phyloP scores from a whole-genome alignment of 148 eudicot genomes.

The Polygonum aviculare region DNA sequence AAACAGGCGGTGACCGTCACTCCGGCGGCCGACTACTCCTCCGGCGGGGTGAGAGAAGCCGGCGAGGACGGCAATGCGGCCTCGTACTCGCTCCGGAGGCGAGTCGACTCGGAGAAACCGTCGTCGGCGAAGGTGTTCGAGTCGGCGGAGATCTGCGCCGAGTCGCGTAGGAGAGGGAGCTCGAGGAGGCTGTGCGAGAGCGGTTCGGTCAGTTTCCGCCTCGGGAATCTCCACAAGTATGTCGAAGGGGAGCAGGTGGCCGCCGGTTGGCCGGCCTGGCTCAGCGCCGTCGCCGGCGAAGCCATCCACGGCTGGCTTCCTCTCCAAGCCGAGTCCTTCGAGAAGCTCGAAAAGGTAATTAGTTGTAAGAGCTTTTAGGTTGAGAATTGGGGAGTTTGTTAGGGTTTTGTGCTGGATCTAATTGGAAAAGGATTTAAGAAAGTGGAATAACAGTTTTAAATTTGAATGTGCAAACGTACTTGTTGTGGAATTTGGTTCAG shows the following conservation, averaged over 20 bases:
- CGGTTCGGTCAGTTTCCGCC: slow-evolving; percentile 73
- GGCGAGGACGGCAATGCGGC: slow-evolving; percentile 25
- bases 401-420: not conserved
- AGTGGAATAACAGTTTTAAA: not conserved
- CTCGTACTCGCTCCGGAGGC: not conserved
- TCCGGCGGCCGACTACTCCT: slow-evolving; percentile 55
- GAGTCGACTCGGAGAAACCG: slow-evolving; percentile 3
- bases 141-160: slow-evolving; percentile 38
- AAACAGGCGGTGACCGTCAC: slow-evolving; percentile 85
- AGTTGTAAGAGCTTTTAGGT: not conserved
- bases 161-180: slow-evolving; percentile 43
- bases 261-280: slow-evolving; percentile 99
- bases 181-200: slow-evolving; percentile 33
- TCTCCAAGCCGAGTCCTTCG: slow-evolving; percentile 59
- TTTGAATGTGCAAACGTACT: not conserved
- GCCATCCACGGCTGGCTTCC: slow-evolving; percentile 98
- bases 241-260: slow-evolving; percentile 84
- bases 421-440: slow-evolving; percentile 17
- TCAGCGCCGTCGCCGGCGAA: slow-evolving; percentile 90
- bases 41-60: slow-evolving; percentile 19
- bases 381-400: slow-evolving; percentile 3
- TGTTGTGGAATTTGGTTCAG: not conserved
- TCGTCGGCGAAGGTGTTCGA: slow-evolving; percentile 33
- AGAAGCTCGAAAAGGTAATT: slow-evolving; percentile 86
- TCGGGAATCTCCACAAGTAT: slow-evolving; percentile 72